Base-by-base conservation (phyloP, 2,329 filamentous ascomycete species). In the Trichoderma asperellum region DNA sequence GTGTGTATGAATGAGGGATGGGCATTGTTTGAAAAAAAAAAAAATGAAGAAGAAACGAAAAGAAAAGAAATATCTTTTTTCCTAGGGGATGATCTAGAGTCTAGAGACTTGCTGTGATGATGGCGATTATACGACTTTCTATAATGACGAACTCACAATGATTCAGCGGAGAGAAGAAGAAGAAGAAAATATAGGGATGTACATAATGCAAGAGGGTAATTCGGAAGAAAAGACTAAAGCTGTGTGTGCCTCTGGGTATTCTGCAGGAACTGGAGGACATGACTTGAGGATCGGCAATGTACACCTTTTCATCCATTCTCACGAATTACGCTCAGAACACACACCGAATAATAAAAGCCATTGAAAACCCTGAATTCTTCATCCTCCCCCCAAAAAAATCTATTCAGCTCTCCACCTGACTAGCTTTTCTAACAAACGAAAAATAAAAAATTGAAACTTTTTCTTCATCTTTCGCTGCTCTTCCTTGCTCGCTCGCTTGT, bases 141-240 rank as follows among this genome's bases (percentile, higher is more conserved):
- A 43, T 64, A 56, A 56, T 56, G 62, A 57, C 27, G 14, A 57
- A 57, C 43, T 47, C 62, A 35, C 34, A 66, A 57, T 57, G 62
- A 66, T 58, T 43, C 49, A 32, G 35, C n/a, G 11, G 24, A 56
- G n/a, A n/a, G 40, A 43, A n/a, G 40, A 10, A 40, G 18, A 4
- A 8, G 8, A 2, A 7, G 1, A 10, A 29, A 18, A 32, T 11
- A 6, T 24, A 12, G 10, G 10, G n/a, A 4, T 24, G 56, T 27
- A 37, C 16, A 24, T 59, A 18, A 59, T 40, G 21, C 34, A 24
- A 49, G 47, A 49, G 21, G n/a, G 4, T 12, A 5, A 8, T 4
- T 49, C 24, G 47, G 43, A 18, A 47, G 2, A 47, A 11, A 11
- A 7, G 2, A 21, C 43, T 37, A 32, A 32, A 32, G 32, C 4